Conservation (phyloP, 768 basidiomycete genomes). For the Suillus ampliporus region DNA sequence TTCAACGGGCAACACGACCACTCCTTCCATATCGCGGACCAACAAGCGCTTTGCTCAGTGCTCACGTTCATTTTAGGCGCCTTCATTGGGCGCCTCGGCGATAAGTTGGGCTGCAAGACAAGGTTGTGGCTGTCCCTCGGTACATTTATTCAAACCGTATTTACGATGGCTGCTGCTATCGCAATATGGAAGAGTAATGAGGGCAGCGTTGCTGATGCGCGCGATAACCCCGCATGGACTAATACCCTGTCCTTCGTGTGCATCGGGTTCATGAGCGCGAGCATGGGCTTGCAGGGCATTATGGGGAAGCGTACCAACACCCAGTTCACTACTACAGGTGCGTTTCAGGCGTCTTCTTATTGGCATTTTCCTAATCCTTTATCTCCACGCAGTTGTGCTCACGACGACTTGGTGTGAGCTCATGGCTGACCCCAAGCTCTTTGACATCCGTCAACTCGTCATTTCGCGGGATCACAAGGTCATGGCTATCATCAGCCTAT, state of each 20-base stretch:
- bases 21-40: constrained; percentile 80
- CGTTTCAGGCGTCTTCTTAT: constrained; percentile 29
- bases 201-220: constrained; percentile 52
- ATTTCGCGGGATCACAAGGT: constrained; percentile 72
- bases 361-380: constrained; percentile 7
- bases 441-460: constrained; percentile 57
- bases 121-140: constrained; percentile 77
- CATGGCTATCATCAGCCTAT: constrained; percentile 69
- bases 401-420: constrained; percentile 92
- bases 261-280: constrained; percentile 81
- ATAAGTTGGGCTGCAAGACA: constrained; percentile 73
- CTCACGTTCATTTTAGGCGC: constrained; percentile 78
- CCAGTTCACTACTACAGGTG: constrained; percentile 79
- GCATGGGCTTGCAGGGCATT: constrained; percentile 85
- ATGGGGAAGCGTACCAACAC: constrained; percentile 81
- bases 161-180: constrained; percentile 77
- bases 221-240: constrained; percentile 75
- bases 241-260: constrained; percentile 69
- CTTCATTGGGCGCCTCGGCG: constrained; percentile 84
- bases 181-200: constrained; percentile 73
- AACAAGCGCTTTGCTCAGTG: constrained; percentile 83
- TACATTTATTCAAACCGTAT: constrained; percentile 74
- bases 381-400: constrained; percentile 62
- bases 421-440: constrained; percentile 79
- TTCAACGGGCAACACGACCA: constrained; percentile 60